Base-by-base conservation (phyloP, 768 basidiomycete species). In the Leccinum fibrillosum region DNA sequence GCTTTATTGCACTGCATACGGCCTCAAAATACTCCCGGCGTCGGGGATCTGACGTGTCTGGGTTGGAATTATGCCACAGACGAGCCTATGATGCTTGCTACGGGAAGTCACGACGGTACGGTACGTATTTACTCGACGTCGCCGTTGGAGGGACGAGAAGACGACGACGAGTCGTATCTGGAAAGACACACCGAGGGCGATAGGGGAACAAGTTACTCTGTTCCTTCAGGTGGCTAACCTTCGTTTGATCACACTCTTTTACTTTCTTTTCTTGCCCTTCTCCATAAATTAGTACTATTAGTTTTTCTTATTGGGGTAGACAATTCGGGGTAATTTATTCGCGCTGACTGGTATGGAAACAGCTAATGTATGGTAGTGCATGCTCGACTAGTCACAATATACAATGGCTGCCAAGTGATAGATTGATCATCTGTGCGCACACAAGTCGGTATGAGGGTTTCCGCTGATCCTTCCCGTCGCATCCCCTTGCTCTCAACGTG, bases 31-130 rank as follows among this genome's bases (percentile, higher is more conserved):
- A 25, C 62, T 11, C 79, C 82, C 30, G 80, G 83, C 4, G 61
- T 53, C 2, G 87, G 86, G 25, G 89, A 91, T 66, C 67, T 92
- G 58, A 92, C 91, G 9, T 89, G 88, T 60, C 82, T 92, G 42
- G 88, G 88, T 13, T 92, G 90, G 89, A 92, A 90, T 66, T 82
- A 81, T 57, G 80, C 80, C 2, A 79, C 80, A 6, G 83, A 80
- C 0, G 79, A 74, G 1, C 74, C 72, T 3, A 71, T 74, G 63
- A 78, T 76, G 76, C 83, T 89, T 56, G 89, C 89, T 8, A 88
- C 88, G 1, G 90, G 90, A 37, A 84, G 83, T 57, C 87, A 90
- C 64, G 89, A 92, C 60, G 90, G 90, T 25, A 83, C 79, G 1
- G 82, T 92, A 47, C 79, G 86, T 28, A 82, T 92, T 49, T 92